Evolutionary conservation across 345 rosid genomes (phyloP), one percentile per base, ranked within the genome.

Genomic region (Heritiera littoralis): DNA sequence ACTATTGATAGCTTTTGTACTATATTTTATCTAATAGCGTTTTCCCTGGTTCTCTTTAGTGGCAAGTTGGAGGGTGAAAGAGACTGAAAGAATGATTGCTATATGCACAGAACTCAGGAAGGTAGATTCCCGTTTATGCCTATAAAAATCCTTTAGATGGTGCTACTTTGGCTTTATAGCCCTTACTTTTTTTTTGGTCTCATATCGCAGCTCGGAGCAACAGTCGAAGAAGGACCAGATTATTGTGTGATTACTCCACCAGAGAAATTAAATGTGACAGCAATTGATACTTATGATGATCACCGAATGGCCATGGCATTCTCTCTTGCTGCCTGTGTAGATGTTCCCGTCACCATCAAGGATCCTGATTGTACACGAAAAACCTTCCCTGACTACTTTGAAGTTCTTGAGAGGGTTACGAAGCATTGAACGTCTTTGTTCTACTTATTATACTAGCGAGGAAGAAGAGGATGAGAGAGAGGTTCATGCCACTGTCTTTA

Each of bases 21-120:
- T 63, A 46, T 15, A 23, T 61, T n/a, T 66, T 65, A 13, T 32
- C 51, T 13, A 15, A 28, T 17, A 18, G 40, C 30, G 15, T 28
- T 38, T 61, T 49, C 70, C 7, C 43, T 43, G 7, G 46, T 72
- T 5, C 51, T 61, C 75, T 77, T 45, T 86, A 97, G 98, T 97
- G 87, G 98, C 98, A 61, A 97, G 99, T 84, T 94, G 99, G 99
- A 90, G 99, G 81, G 99, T 94, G 81, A 97, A 97, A 85, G 99
- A 97, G 84, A 97, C 98, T 0, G 98, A 97, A 82, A 83, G 98
- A 49, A 97, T 97, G 99, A 87, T 97, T 77, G 98, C 99, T 5
- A 85, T 97, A 78, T 97, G 97, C 92, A 97, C 98, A 5, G 99
- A 97, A 75, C 93, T 97, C 48, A 77, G 94, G 82, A 94, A 94